Base-by-base conservation (phyloP, 768 basidiomycete genomes). In the Rhodosporidiobolus odoratus region DNA sequence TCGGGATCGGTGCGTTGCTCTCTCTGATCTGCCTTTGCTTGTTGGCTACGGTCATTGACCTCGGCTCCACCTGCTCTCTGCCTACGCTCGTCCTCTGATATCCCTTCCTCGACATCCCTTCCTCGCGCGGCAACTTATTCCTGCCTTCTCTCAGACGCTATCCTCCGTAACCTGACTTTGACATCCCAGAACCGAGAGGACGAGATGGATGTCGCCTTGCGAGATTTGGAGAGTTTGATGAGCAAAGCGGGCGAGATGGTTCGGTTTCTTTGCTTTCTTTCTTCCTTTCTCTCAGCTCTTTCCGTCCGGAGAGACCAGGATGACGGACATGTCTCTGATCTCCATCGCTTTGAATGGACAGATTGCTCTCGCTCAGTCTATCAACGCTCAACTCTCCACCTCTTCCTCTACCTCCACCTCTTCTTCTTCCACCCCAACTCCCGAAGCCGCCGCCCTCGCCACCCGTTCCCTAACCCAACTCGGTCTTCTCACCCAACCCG, bases 221-320 rank as follows among this genome's bases (percentile, higher is more conserved):
- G 86, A 73, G 96, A 98, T 77, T 84, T 98, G 41, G 92, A 97
- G 78, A 89, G 88, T 0, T 81, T 98, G 56, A 93, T 90, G 89
- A 83, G 88, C 58, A 90, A 94, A 78, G 92, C 93, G 1, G 88
- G 86, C 73, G 92, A 94, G 75, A 95, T 98, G 87, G 93, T 78
- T 13, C 45, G 66, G 48, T 32, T 38, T 23, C 27, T 35, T 25
- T 25, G 4, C 48, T 35, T 27, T 19, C 21, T 30, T 40, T 13
- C 17, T 47, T 13, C 17, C 61, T 62, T 53, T 13, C 40, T 32
- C 19, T 38, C 23, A 8, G 4, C 7, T 30, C 15, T 27, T 58
- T 17, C 17, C 58, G 3, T 58, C 19, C 17, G 4, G n/a, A 32
- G 15, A 10, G 27, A 27, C 30, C 30, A 50, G 48, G 6, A 45